These are phyloP conservation scores for Phaffia rhodozyma DNA, from an alignment of 1,284 basidiomycete species.

Conservation along the genomic window DNA sequence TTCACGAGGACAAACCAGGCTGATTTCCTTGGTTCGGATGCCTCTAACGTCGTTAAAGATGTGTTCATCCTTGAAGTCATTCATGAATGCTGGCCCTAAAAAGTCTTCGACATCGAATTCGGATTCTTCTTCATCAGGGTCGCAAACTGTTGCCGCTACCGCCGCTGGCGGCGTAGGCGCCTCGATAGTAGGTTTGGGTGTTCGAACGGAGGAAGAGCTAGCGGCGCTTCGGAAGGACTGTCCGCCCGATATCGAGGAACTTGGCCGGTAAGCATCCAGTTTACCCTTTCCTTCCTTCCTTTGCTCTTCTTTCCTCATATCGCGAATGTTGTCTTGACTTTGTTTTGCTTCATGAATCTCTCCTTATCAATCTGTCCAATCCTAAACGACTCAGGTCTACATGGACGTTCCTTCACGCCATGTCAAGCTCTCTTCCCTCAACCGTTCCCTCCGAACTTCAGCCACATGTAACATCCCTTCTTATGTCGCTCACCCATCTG, in stretches of 20 bases:
- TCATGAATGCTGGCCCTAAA: constrained; percentile 18
- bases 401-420: constrained; percentile 90
- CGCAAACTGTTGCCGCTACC: constrained; percentile 37
- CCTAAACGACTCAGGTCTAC: constrained; percentile 44
- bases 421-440: constrained; percentile 86
- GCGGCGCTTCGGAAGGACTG: constrained; percentile 48
- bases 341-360: neutral
- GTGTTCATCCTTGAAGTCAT: constrained; percentile 23
- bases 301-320: neutral
- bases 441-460: constrained; percentile 57
- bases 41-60: constrained; percentile 4
- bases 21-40: neutral
- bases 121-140: constrained; percentile 32
- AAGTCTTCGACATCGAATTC: neutral
- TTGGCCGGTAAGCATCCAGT: constrained; percentile 45
- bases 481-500: constrained; percentile 61
- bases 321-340: neutral
- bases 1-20: neutral
- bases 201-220: constrained; percentile 21
- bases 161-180: constrained; percentile 21
- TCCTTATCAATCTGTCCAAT: neutral
- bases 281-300: neutral
- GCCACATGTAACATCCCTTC: constrained; percentile 63
- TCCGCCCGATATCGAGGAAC: constrained; percentile 72
- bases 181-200: constrained; percentile 13